Evolutionary conservation across 495 filamentous ascomycete genomes (phyloP).

Genomic region (Cercophora newfieldiana): DNA sequence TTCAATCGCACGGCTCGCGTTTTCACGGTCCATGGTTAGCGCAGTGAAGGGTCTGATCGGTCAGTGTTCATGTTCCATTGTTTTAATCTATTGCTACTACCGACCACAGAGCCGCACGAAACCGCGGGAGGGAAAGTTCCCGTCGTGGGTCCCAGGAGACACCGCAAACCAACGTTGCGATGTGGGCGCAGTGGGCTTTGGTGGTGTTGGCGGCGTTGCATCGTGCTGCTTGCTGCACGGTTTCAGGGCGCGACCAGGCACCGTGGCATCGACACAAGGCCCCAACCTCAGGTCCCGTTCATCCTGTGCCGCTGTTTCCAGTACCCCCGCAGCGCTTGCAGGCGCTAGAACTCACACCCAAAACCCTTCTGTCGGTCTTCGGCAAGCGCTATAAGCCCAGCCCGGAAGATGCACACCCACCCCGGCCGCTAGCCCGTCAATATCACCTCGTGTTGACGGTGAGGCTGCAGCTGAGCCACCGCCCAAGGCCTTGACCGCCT

Average conservation of each 20-base stretch:
- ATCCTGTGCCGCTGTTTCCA: not conserved
- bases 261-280: not conserved
- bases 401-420: too few relatives aligned
- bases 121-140: not conserved
- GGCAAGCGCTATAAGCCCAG: conserved; percentile 6
- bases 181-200: not conserved
- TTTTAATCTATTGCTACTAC: conserved; percentile 10
- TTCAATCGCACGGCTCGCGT: not conserved
- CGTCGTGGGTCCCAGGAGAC: not conserved
- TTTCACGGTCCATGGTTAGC: not conserved
- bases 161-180: too few relatives aligned
- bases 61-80: conserved; percentile 1
- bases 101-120: conserved; percentile 3
- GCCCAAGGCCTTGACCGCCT: conserved; percentile 1
- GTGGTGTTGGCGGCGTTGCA: not conserved
- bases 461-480: conserved; percentile 10
- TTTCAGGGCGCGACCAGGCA: not conserved
- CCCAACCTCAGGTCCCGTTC: too few relatives aligned
- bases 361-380: not conserved
- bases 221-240: not conserved
- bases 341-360: not conserved
- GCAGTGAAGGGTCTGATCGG: not conserved
- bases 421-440: conserved; percentile 6
- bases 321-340: not conserved
- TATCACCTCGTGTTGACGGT: conserved; percentile 19